Evolutionary conservation across 176 grass and related monocot species (phyloP).

Genomic region (Oryza australiensis): DNA sequence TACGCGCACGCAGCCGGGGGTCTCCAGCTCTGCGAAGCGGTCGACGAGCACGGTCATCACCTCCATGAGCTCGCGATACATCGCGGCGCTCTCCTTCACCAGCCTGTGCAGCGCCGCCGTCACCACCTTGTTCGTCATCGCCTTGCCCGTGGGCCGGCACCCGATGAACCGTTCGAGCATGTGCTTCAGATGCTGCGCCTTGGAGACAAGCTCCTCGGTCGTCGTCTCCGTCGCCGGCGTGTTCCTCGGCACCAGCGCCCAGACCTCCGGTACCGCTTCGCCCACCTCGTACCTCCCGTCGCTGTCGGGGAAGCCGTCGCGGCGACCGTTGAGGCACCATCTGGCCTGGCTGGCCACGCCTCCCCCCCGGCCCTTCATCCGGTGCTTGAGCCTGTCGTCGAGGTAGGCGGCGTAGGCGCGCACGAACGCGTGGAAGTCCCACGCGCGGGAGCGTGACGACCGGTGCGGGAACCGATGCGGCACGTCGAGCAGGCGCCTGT

Average conservation of each 20-base stretch:
- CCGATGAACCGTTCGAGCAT: slow-evolving; percentile 56
- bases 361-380: slow-evolving; percentile 42
- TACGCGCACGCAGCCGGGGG: slow-evolving; percentile 45
- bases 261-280: slow-evolving; percentile 11
- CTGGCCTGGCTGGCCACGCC: neutral
- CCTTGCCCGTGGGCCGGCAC: slow-evolving; percentile 64
- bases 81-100: slow-evolving; percentile 73
- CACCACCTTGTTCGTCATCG: slow-evolving; percentile 54
- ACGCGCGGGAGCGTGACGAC: slow-evolving; percentile 33
- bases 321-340: neutral
- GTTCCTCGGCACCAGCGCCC: neutral
- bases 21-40: slow-evolving; percentile 57
- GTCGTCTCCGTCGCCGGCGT: slow-evolving; percentile 35
- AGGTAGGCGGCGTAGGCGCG: slow-evolving; percentile 66
- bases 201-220: slow-evolving; percentile 35
- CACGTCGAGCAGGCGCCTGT: slow-evolving; percentile 67
- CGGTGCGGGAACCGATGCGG: slow-evolving; percentile 45
- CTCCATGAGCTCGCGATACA: slow-evolving; percentile 60
- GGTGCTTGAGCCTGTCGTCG: slow-evolving; percentile 63
- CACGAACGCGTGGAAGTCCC: slow-evolving; percentile 69
- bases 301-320: neutral
- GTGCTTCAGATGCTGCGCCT: slow-evolving; percentile 54
- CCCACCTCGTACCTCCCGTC: slow-evolving; percentile 13
- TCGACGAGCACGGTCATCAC: slow-evolving; percentile 60
- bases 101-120: slow-evolving; percentile 42